Conservation (phyloP, 352 stramenopile species). For the Pythium phragmitis region DNA sequence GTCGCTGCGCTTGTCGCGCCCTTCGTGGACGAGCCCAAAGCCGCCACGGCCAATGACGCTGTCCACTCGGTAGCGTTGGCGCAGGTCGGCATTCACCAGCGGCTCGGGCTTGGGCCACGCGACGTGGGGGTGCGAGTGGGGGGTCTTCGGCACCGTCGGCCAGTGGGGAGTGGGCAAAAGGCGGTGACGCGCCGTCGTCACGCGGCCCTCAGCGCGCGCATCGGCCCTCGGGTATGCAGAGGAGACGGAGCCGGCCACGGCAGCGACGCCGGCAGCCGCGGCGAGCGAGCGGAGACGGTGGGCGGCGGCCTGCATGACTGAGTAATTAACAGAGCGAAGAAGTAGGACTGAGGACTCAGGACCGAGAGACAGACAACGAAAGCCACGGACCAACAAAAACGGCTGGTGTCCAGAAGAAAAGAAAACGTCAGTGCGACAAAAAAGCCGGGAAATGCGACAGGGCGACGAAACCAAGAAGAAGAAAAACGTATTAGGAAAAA, state of each 20-base stretch:
- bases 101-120: conserved; percentile 3
- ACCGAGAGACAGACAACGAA: conserved; percentile 8
- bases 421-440: neutral
- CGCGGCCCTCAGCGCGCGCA: conserved; percentile 12
- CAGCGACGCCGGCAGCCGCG: neutral
- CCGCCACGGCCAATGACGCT: conserved; percentile 29
- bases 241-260: neutral
- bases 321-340: neutral
- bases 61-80: conserved; percentile 21
- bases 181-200: neutral
- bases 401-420: too few relatives aligned
- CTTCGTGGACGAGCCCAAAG: conserved; percentile 32
- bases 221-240: neutral
- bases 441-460: conserved; percentile 3
- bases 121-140: neutral
- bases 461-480: neutral
- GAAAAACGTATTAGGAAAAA: neutral
- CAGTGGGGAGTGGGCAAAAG: neutral
- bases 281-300: neutral
- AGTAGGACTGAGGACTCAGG: too few relatives aligned
- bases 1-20: conserved; percentile 25
- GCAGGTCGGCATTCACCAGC: conserved; percentile 9
- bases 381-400: neutral
- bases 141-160: neutral
- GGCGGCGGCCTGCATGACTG: neutral